phyloP scores from a whole-genome alignment of 2,329 filamentous ascomycete species.

The Xylaria sp. region DNA sequence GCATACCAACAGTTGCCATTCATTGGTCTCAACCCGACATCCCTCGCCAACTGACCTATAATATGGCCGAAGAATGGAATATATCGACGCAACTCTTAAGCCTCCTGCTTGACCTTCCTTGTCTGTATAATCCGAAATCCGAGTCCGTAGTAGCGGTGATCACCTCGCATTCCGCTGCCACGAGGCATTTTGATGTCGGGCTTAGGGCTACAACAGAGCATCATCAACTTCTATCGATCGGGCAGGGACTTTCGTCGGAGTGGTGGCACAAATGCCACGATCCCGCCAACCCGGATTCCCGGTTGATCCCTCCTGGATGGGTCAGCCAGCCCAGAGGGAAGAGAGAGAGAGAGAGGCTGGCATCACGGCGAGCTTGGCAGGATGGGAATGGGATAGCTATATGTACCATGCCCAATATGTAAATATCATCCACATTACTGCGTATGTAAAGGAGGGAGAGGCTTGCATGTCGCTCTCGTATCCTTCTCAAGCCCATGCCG shows the following conservation, averaged over 20 bases:
- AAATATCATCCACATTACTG: neutral
- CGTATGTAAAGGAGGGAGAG: neutral
- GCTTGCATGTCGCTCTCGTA: neutral
- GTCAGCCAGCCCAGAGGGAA: neutral
- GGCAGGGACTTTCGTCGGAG: neutral
- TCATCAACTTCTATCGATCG: neutral
- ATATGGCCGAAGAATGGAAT: neutral
- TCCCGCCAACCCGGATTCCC: conserved; percentile 3
- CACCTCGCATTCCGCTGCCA: conserved; percentile 1
- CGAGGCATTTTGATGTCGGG: neutral
- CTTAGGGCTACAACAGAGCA: conserved; percentile 3
- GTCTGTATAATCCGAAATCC: too few species aligned
- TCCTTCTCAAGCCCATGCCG: conserved; percentile 11
- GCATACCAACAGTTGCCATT: neutral
- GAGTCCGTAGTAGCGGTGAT: neutral
- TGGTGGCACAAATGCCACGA: neutral
- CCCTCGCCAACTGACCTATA: neutral
- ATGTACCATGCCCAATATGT: conserved; percentile 4
- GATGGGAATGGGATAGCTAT: conserved; percentile 1
- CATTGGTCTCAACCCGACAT: conserved; percentile 1
- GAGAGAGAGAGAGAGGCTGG: neutral
- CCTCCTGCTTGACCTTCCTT: too few species aligned
- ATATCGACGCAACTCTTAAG: conserved; percentile 1
- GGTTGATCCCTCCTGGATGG: conserved; percentile 1
- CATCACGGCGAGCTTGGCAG: conserved; percentile 6